These are phyloP conservation scores for Ophiostoma piceae DNA, from an alignment of 2,329 filamentous ascomycete genomes.

Conservation along the genomic window DNA sequence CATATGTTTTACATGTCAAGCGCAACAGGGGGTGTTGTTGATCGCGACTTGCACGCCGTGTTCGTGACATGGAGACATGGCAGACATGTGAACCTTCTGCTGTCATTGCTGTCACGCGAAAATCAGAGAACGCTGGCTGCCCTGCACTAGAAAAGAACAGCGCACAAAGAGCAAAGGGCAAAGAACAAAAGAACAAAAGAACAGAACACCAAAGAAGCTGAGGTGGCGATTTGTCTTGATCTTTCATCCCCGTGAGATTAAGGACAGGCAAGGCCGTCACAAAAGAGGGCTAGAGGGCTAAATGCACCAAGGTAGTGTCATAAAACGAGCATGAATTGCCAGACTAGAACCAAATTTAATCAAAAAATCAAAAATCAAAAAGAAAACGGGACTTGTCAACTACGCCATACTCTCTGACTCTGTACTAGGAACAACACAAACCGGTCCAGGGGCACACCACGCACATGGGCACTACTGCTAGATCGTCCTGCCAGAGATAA, in stretches of 20 bases:
- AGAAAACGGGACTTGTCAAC: background rate
- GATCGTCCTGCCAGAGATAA: background rate
- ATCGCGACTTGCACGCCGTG: background rate
- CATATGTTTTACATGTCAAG: conserved; percentile 6
- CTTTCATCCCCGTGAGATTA: background rate
- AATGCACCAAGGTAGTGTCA: conserved; percentile 5
- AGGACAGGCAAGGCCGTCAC: background rate
- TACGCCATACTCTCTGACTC: background rate
- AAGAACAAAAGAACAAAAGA: background rate
- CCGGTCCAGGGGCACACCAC: background rate
- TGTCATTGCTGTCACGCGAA: background rate
- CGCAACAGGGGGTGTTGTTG: conserved; percentile 1
- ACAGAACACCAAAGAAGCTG: background rate
- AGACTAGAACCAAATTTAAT: background rate
- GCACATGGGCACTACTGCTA: background rate
- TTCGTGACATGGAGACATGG: background rate
- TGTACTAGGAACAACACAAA: background rate
- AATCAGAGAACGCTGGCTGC: background rate
- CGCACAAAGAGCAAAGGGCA: too few relatives aligned
- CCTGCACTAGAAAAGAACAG: background rate
- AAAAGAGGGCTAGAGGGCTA: background rate
- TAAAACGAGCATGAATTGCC: background rate
- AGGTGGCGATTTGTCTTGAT: conserved; percentile 5
- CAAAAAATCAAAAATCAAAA: background rate
- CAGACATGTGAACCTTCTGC: background rate